phyloP scores from a whole-genome alignment of 768 basidiomycete genomes.

The Suillus subluteus region DNA sequence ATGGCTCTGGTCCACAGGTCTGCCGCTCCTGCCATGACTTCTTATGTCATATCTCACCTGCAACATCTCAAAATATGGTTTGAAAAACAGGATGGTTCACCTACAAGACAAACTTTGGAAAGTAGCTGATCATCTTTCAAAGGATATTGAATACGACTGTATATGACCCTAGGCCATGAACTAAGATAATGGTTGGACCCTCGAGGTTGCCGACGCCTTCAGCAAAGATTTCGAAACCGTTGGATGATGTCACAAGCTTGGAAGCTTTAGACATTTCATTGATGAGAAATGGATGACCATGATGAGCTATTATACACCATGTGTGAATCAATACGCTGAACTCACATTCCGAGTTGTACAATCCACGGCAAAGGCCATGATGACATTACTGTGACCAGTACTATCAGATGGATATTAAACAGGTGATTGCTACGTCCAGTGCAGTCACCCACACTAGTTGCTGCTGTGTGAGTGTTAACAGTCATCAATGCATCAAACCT shows the following conservation, averaged over 20 bases:
- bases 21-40: neutral
- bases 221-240: neutral
- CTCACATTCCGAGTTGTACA: neutral
- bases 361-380: neutral
- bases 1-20: neutral
- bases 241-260: neutral
- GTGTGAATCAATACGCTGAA: neutral
- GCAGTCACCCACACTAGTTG: too few species aligned
- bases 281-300: neutral
- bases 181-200: neutral
- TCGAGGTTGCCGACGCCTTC: conserved; percentile 1
- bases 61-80: neutral
- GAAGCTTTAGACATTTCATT: neutral
- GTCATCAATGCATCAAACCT: too few species aligned
- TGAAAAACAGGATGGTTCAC: neutral
- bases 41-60: conserved; percentile 3
- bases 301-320: neutral
- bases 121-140: neutral
- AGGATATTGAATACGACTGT: neutral
- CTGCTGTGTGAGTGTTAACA: too few species aligned
- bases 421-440: too few species aligned
- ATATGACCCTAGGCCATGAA: neutral
- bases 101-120: neutral
- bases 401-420: too few species aligned
- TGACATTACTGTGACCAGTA: neutral